Percentiles rank a stretch among this genome's conserved stretches.
These are phyloP conservation scores for Botrytis galanthina DNA, from an alignment of 2,329 filamentous ascomycete genomes.

Conservation along the genomic window DNA sequence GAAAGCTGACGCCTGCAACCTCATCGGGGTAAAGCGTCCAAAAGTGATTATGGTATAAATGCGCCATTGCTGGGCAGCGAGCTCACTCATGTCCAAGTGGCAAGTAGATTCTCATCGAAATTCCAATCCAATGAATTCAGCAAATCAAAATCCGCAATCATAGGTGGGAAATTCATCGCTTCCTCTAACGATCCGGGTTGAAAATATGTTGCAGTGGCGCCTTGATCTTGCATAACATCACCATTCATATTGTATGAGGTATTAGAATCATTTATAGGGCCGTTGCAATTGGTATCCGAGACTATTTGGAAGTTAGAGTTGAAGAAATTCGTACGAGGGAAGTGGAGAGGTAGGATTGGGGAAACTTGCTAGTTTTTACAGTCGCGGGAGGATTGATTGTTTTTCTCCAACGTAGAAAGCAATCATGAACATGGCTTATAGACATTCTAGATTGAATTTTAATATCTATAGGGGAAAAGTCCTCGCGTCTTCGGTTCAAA, in stretches of 20 bases:
- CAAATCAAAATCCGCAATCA: slow-evolving; percentile 24
- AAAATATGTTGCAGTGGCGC: slow-evolving; percentile 12
- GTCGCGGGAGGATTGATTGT: slow-evolving; percentile 10
- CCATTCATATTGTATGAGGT: neutral
- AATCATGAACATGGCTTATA: slow-evolving; percentile 65
- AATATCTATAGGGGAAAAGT: slow-evolving; percentile 51
- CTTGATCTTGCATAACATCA: slow-evolving; percentile 3
- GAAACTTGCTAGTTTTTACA: neutral
- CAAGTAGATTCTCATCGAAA: slow-evolving; percentile 21
- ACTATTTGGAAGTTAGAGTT: neutral
- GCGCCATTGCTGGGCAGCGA: neutral
- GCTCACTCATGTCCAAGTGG: slow-evolving; percentile 6
- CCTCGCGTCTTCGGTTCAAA: slow-evolving; percentile 13
- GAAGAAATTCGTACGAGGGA: neutral
- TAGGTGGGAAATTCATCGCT: slow-evolving; percentile 14
- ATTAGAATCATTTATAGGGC: neutral
- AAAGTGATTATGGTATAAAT: neutral
- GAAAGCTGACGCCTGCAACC: neutral
- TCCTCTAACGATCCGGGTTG: slow-evolving; percentile 13
- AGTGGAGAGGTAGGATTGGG: neutral
- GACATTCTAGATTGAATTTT: slow-evolving; percentile 66
- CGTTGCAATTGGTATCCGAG: neutral
- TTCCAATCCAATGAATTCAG: slow-evolving; percentile 29
- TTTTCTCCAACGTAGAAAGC: slow-evolving; percentile 65
- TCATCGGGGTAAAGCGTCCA: too few species aligned